A percentile compares a stretch with the other conserved stretches of the same genome.
phyloP scores from a whole-genome alignment of 1,139 yeast genomes.

The Debaryomyces robertsiae region DNA sequence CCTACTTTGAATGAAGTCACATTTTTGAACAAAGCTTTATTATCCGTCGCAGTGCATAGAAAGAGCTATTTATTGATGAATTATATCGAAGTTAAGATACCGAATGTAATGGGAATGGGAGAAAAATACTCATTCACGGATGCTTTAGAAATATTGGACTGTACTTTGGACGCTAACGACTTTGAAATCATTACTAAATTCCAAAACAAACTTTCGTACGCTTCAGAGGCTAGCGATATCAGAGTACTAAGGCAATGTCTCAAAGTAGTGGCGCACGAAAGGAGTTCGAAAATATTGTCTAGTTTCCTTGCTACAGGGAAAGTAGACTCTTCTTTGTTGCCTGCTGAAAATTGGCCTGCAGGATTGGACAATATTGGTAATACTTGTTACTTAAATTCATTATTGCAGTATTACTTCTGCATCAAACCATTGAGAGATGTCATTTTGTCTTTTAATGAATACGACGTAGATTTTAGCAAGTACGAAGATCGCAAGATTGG shows the following conservation, averaged over 20 bases:
- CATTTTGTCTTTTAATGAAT: conserved; percentile 55
- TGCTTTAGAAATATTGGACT: conserved; percentile 48
- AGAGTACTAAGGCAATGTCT: conserved; percentile 54
- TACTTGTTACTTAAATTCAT: conserved; percentile 89
- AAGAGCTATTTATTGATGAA: conserved; percentile 46
- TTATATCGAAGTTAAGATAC: conserved; percentile 48
- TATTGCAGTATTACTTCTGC: conserved; percentile 86
- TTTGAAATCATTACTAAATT: conserved; percentile 58
- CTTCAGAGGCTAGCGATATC: conserved; percentile 35
- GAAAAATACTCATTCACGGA: conserved; percentile 21
- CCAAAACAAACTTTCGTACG: conserved; percentile 37
- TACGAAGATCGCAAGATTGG: conserved; percentile 65
- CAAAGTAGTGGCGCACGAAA: conserved; percentile 46
- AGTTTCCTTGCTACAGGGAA: conserved; percentile 60
- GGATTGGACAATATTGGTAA: conserved; percentile 94
- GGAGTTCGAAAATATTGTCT: conserved; percentile 53
- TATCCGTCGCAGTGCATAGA: conserved; percentile 45
- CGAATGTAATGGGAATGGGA: conserved; percentile 29
- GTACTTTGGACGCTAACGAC: conserved; percentile 51
- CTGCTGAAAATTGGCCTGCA: conserved; percentile 77
- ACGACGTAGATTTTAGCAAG: conserved; percentile 21
- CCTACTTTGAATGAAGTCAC: conserved; percentile 43
- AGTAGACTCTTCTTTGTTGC: conserved; percentile 60
- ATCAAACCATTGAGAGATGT: conserved; percentile 77
- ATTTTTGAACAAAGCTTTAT: conserved; percentile 35